A percentile compares a stretch with the other conserved stretches of the same genome.
These are phyloP conservation scores for Paracorniculantispora psalliotae DNA, from an alignment of 2,329 filamentous ascomycete genomes.

Conservation along the genomic window DNA sequence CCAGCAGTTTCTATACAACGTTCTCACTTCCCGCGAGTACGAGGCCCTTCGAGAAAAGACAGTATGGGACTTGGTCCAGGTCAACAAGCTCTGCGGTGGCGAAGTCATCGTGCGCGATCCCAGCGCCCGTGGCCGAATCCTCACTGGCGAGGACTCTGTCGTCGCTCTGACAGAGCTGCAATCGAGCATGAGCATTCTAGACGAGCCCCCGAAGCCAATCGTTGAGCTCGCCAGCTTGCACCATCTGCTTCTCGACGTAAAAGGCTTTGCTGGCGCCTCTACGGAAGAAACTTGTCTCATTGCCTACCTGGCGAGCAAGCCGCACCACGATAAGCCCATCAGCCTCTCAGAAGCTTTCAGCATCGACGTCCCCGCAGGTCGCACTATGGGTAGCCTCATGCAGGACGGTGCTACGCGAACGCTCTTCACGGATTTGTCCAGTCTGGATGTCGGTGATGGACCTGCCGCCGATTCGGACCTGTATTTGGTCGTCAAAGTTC, in stretches of 20 bases:
- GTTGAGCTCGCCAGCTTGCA: conserved; percentile 69
- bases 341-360: conserved; percentile 79
- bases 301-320: conserved; percentile 71
- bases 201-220: conserved; percentile 67
- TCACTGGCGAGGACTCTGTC: conserved; percentile 90
- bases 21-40: conserved; percentile 83
- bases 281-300: conserved; percentile 72
- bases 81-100: conserved; percentile 89
- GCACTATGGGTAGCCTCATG: conserved; percentile 60
- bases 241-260: conserved; percentile 78
- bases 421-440: conserved; percentile 79
- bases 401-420: conserved; percentile 70
- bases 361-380: conserved; percentile 70
- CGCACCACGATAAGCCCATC: conserved; percentile 55
- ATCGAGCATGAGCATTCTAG: conserved; percentile 90
- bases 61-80: conserved; percentile 90
- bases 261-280: conserved; percentile 71
- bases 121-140: conserved; percentile 70
- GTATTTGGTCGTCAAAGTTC: conserved; percentile 78
- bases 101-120: conserved; percentile 95
- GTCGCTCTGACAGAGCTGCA: conserved; percentile 88
- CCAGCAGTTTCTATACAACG: conserved; percentile 88
- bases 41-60: conserved; percentile 77
- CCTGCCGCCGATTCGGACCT: conserved; percentile 64
- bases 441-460: conserved; percentile 63